Percentiles rank a stretch among this genome's conserved stretches.
Conservation (phyloP, 768 basidiomycete species). For the Naganishia antarctica region DNA sequence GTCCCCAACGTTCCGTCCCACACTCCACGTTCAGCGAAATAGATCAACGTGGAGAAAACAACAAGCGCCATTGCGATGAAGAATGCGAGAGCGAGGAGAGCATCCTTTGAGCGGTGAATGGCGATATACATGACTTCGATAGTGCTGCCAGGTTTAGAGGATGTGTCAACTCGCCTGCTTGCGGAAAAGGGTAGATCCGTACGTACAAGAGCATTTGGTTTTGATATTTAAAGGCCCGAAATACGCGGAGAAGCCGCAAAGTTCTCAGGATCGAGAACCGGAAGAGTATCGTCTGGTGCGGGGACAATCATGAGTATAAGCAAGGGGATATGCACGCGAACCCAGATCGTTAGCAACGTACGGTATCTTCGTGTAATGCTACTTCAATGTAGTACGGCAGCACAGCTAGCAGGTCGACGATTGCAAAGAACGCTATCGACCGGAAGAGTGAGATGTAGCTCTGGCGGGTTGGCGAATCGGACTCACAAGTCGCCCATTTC, state of each 20-base stretch:
- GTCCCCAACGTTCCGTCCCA: slow-evolving; percentile 77
- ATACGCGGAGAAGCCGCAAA: slow-evolving; percentile 81
- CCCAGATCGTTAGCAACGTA: slow-evolving; percentile 47
- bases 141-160: slow-evolving; percentile 61
- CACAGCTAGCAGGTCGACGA: slow-evolving; percentile 79
- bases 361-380: slow-evolving; percentile 75
- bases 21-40: slow-evolving; percentile 82
- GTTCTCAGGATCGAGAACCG: slow-evolving; percentile 85
- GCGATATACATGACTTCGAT: slow-evolving; percentile 74
- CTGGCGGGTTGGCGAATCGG: slow-evolving; percentile 45
- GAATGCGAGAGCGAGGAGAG: slow-evolving; percentile 77
- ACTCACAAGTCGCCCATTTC: slow-evolving; percentile 55
- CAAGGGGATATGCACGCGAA: no score
- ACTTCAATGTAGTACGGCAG: slow-evolving; percentile 86
- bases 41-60: slow-evolving; percentile 82
- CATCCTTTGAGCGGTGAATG: slow-evolving; percentile 77
- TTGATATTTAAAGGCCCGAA: slow-evolving; percentile 74
- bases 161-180: slow-evolving; percentile 50
- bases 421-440: slow-evolving; percentile 60
- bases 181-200: background rate
- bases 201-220: slow-evolving; percentile 45
- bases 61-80: slow-evolving; percentile 83
- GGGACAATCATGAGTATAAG: slow-evolving; percentile 6
- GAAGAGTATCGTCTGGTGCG: slow-evolving; percentile 68
- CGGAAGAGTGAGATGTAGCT: slow-evolving; percentile 34